These are phyloP conservation scores for Hanseniaspora guilliermondii DNA, from an alignment of 805 yeast species.

Conservation along the genomic window DNA sequence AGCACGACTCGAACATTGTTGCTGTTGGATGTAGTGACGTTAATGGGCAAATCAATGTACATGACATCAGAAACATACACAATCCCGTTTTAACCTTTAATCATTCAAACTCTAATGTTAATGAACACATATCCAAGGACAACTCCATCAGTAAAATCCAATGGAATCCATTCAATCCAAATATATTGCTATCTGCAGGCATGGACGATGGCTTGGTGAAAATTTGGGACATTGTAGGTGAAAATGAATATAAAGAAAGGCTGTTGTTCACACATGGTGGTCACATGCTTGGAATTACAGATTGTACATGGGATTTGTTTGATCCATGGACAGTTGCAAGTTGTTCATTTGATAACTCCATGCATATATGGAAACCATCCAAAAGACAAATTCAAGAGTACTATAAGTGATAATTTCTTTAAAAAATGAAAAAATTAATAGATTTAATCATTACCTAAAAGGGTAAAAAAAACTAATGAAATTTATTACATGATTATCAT, in stretches of 20 bases:
- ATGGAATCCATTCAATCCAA: conserved; percentile 53
- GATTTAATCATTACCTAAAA: neutral
- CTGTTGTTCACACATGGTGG: conserved; percentile 66
- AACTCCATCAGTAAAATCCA: conserved; percentile 52
- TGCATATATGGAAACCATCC: conserved; percentile 77
- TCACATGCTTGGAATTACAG: conserved; percentile 77
- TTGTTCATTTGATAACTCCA: conserved; percentile 71
- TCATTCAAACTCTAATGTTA: conserved; percentile 29
- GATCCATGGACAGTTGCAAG: conserved; percentile 61
- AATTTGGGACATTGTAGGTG: conserved; percentile 41
- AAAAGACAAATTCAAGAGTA: conserved; percentile 13
- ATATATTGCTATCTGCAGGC: conserved; percentile 51
- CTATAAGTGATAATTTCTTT: neutral
- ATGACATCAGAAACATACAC: conserved; percentile 49
- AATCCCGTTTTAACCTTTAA: conserved; percentile 24
- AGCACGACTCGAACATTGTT: conserved; percentile 40
- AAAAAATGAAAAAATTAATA: neutral
- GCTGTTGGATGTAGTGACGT: conserved; percentile 49
- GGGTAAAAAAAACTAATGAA: neutral
- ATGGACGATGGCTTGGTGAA: conserved; percentile 54
- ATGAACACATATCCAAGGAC: neutral
- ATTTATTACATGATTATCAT: too few species aligned
- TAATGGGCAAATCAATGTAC: conserved; percentile 40
- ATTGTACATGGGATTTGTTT: conserved; percentile 67
- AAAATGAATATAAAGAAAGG: conserved; percentile 16